These are phyloP conservation scores for Digitaria exilis DNA, from an alignment of 202 grass and related monocot genomes.

Conservation along the genomic window DNA sequence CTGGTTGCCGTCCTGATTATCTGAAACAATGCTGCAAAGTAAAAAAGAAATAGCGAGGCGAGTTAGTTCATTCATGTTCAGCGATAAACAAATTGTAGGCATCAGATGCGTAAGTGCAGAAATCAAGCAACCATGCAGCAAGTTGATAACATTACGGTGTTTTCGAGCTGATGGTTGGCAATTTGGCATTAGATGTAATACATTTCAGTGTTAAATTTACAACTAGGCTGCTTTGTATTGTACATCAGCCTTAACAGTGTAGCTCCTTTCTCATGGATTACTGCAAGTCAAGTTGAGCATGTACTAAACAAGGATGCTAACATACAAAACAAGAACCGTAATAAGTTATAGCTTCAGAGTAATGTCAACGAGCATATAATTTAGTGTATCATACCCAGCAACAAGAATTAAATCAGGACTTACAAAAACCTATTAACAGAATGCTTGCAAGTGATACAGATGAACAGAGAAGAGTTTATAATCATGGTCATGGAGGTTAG, in stretches of 20 bases:
- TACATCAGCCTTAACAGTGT: too few species aligned
- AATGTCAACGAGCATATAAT: neutral
- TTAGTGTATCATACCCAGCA: neutral
- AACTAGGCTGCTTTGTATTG: neutral
- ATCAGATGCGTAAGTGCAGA: neutral
- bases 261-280: neutral
- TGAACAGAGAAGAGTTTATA: neutral
- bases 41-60: neutral
- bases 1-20: conserved; percentile 74
- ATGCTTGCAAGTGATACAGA: neutral
- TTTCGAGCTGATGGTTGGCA: neutral
- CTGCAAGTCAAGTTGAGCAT: neutral
- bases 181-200: neutral
- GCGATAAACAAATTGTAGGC: neutral
- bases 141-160: neutral
- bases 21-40: conserved; percentile 70
- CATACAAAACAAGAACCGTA: neutral
- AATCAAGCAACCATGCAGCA: neutral
- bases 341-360: neutral
- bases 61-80: too few species aligned
- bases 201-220: neutral
- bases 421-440: neutral
- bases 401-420: neutral
- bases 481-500: neutral
- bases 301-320: neutral